Base-by-base conservation (phyloP, 1,284 basidiomycete genomes). In the Puccinia horiana region DNA sequence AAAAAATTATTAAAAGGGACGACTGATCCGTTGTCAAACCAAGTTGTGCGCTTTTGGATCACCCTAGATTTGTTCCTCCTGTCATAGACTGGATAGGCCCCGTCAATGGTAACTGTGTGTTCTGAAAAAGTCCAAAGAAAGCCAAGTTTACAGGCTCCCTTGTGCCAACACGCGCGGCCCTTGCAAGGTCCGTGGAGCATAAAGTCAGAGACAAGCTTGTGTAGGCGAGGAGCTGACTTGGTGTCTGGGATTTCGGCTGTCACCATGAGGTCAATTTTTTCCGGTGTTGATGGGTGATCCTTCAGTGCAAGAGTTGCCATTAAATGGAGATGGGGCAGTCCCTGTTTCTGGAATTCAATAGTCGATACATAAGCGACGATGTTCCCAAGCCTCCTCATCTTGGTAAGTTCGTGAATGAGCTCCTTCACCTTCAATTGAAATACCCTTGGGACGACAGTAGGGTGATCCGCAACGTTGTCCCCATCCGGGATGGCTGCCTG, bases 111-210 rank as follows among this genome's bases (percentile, higher is more conserved):
- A 0, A 29, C 14, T 47, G 75, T 76, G 11, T 26, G 12, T 0
- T 63, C 32, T 0, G 18, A 16, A n/a, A 26, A 76, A 44, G 32
- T 8, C 44, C 65, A 40, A 1, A 58, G 54, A 47, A 23, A 76
- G 14, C 26, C 40, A 2, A 9, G n/a, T 29, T 63, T 61, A 23
- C 75, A 76, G 6, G 1, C 1, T 16, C 23, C 12, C 4, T 29
- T 26, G 2, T 26, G 26, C 73, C 73, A 75, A 37, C 73, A 75
- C 0, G 26, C 49, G 1, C 29, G 52, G 35, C 65, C 70, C 12
- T 49, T 14, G 32, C 76, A 78, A 0, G 58, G 58, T 2, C 61
- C 76, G 52, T 78, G 61, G 0, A 78, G 32, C 58, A 78, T 78
- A 4, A 18, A 49, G 5, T 35, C 23, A 65, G 76, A 63, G 0